Evolutionary conservation across 2,329 filamentous ascomycete species (phyloP), one percentile per base, ranked within the genome.

Genomic region (Aspergillus japonicus): DNA sequence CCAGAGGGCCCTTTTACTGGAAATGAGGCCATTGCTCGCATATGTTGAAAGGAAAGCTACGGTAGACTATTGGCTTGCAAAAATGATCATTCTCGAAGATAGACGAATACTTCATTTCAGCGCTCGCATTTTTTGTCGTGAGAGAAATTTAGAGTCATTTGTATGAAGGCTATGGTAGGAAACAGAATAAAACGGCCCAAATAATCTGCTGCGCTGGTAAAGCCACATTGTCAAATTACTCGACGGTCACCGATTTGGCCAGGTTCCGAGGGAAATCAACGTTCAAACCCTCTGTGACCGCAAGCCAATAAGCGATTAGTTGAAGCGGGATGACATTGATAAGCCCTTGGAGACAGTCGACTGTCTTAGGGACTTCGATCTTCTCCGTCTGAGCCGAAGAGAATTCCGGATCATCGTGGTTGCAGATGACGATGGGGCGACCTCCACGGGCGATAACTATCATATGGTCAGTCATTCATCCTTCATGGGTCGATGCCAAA

Each of bases 381-480:
- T 94, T 96, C 83, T 96, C 91, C 47, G 93, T 95, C 81, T 94
- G 89, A 66, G 89, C 90, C 60, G 87, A 78, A 63, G 89, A 88
- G 83, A 99, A 99, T 81, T 98, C 95, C 69, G 88, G 85, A 73
- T 99, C 95, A 67, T 83, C 81, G 58, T 89, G 83, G 82, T 98
- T 98, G 89, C 95, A 99, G 76, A 99, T 98, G 72, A 99, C 94
- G 75, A 99, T 99, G 63, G 95, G 95, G 78, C 95, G 94, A 74
- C 95, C 95, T 73, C 89, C 87, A 77, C 95, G 94, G 69, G 95
- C 95, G 83, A 96, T 94, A 73, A 99, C 95, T 92, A 63, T 60
- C 8, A 56, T 50, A 54, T 51, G 62, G 63, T 78, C 68, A 77
- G 74, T 64, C 59, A 23, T 23, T 23, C 63, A 56, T 21, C 21